Evolutionary conservation across 495 filamentous ascomycete genomes (phyloP), one percentile per base, ranked within the genome.

Genomic region (Emericellopsis terricola): DNA sequence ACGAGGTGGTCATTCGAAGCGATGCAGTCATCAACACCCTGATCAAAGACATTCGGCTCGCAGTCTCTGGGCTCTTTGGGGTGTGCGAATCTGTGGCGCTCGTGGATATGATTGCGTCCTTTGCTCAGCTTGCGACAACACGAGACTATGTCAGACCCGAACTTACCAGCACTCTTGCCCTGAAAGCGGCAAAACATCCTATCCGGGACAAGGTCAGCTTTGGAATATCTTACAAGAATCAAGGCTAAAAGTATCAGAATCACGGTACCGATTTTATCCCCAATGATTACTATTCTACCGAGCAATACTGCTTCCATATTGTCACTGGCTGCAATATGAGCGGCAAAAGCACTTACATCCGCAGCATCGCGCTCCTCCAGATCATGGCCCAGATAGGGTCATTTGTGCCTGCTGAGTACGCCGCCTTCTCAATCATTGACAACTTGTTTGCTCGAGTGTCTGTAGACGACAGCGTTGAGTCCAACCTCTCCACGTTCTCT

Each of bases 271-370:
- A n/a, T 30, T 96, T 78, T 50, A 60, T 94, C 20, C 79, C 89
- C 0, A 97, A 96, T 42, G 83, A 94, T 36, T 81, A 80, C 28
- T 94, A 83, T 45, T 82, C 83, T 21, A 76, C 72, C 14, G 57
- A 74, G 18, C 72, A 81, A 38, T 68, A 65, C 20, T 72, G 87
- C 6, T 86, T 94, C 51, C 83, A 93, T 39, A 81, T 96, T 39
- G 77, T 97, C 47, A 94, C 89, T 4, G 89, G 89, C 27, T 89
- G 83, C 53, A 97, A 97, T 52, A 96, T 94, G 91, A 91, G 83
- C 45, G 89, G 89, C n/a, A 94, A 94, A 49, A 83, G 82, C 39
- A 96, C 87, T 0, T 96, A 91, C 56, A 92, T 96, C 47, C 75
- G 82, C 38, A 77, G 74, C 5, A 60, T 94, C 27, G 83, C 87